Conservation (phyloP, 805 yeast genomes). For the Candida michaelii region DNA sequence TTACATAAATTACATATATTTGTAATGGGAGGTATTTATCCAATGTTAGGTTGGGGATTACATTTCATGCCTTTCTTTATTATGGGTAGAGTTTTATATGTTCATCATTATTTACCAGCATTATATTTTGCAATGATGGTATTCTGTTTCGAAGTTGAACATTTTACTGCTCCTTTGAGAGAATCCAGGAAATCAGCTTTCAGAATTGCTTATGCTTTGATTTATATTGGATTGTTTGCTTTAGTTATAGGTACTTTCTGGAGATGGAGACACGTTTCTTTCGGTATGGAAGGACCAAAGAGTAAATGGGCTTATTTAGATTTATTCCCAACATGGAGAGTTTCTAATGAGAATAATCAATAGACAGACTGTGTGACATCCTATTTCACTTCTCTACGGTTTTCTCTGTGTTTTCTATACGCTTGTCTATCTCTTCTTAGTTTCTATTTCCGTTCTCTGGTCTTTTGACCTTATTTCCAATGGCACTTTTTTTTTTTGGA, state of each 20-base stretch:
- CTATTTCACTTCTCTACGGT: too few relatives aligned
- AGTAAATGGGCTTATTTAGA: constrained; percentile 39
- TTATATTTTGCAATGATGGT: constrained; percentile 89
- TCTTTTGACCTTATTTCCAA: too few relatives aligned
- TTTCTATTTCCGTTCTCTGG: too few relatives aligned
- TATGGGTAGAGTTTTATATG: constrained; percentile 96
- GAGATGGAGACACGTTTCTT: constrained; percentile 42
- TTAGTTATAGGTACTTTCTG: constrained; percentile 40
- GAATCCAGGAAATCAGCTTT: constrained; percentile 13
- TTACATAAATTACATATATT: constrained; percentile 50
- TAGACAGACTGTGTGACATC: constrained; percentile 8
- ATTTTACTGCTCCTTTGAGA: constrained; percentile 30
- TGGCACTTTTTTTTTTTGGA: too few relatives aligned
- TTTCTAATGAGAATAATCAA: constrained; percentile 37
- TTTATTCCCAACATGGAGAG: constrained; percentile 42
- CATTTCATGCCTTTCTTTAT: constrained; percentile 86
- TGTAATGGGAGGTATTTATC: constrained; percentile 74
- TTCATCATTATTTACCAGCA: constrained; percentile 96
- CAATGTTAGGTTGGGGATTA: constrained; percentile 86
- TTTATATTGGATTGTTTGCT: constrained; percentile 29
- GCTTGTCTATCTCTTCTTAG: too few relatives aligned
- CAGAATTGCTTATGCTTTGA: constrained; percentile 22
- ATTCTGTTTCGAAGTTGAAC: constrained; percentile 60
- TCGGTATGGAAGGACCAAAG: constrained; percentile 47
- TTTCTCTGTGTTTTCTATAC: too few relatives aligned